Evolutionary conservation across 2,329 filamentous ascomycete genomes (phyloP).

Genomic region (Epichloe typhina): DNA sequence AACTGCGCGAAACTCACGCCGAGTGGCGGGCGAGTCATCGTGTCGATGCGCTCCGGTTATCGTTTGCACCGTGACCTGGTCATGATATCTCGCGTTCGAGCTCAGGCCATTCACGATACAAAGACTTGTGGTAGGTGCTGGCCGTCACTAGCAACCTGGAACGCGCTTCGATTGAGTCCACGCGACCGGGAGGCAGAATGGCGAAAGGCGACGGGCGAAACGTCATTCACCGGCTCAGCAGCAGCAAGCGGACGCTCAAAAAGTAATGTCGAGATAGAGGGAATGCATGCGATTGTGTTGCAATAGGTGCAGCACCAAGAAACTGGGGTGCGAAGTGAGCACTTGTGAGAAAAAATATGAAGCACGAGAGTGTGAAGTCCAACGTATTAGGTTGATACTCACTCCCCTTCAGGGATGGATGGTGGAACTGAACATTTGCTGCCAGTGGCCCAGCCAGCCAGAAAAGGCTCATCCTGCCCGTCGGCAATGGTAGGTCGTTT

Average conservation of each 20-base stretch:
- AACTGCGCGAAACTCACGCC: conserved; percentile 74
- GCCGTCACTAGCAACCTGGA: conserved; percentile 6
- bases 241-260: conserved; percentile 11
- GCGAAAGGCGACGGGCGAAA: conserved; percentile 1
- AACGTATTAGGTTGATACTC: conserved; percentile 1
- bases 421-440: conserved; percentile 4
- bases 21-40: conserved; percentile 66
- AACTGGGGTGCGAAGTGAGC: conserved; percentile 1
- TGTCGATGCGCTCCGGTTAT: conserved; percentile 39
- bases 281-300: conserved; percentile 8
- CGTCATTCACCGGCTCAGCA: conserved; percentile 34
- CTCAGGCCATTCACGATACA: conserved; percentile 10
- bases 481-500: background rate
- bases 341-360: conserved; percentile 3
- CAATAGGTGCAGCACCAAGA: conserved; percentile 3
- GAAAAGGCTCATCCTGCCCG: background rate
- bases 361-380: conserved; percentile 5
- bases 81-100: conserved; percentile 37
- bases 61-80: conserved; percentile 38
- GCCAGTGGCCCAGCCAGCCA: background rate
- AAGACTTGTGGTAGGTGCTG: conserved; percentile 8
- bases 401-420: conserved; percentile 6
- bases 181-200: conserved; percentile 22
- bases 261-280: background rate
- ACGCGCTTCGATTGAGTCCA: conserved; percentile 20